Base-by-base conservation (phyloP, 164 flowering plant species). In the Piper betle region DNA sequence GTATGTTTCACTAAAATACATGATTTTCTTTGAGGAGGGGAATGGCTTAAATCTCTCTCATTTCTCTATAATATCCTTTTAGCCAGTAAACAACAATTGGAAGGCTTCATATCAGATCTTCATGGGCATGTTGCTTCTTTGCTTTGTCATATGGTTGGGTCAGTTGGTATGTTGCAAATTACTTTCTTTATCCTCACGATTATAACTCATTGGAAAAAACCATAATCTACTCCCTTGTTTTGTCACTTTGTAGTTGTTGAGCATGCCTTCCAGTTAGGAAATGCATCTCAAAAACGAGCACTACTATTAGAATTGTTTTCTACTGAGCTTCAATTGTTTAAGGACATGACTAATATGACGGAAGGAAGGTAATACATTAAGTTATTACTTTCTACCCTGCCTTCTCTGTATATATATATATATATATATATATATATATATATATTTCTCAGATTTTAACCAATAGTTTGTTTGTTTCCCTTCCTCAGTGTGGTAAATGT, bases 61-160 rank as follows among this genome's bases (percentile, higher is more conserved):
- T 61, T 59, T 62, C 18, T 52, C 3, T 15, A 10, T 58, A 39
- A 48, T 18, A 39, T 33, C 41, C 41, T 69, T n/a, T 59, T 84
- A 93, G 97, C 96, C 50, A 80, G 93, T 46, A 93, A 88, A 64
- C 78, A 77, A 55, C 96, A 86, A 77, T 74, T 90, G 73, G 91
- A 84, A 48, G 81, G 68, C 13, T 81, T 85, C 75, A 81, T 88
- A 33, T 84, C 96, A 53, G 74, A 80, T 3, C 84, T 90, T 48
- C 92, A 77, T 69, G 97, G 99, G 62, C 96, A 90, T 78, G 97
- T 90, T 71, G 97, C 87, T 66, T 60, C 85, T 66, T 93, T 88
- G 78, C 91, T 93, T 68, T 80, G 92, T 39, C 92, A 90, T 65
- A 82, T 75, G 82, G 92, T 86, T 75, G 97, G 97, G 63, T 91